A percentile compares a stretch with the other conserved stretches of the same genome.
These are phyloP conservation scores for Mycena venus DNA, from an alignment of 768 basidiomycete genomes.

Conservation along the genomic window DNA sequence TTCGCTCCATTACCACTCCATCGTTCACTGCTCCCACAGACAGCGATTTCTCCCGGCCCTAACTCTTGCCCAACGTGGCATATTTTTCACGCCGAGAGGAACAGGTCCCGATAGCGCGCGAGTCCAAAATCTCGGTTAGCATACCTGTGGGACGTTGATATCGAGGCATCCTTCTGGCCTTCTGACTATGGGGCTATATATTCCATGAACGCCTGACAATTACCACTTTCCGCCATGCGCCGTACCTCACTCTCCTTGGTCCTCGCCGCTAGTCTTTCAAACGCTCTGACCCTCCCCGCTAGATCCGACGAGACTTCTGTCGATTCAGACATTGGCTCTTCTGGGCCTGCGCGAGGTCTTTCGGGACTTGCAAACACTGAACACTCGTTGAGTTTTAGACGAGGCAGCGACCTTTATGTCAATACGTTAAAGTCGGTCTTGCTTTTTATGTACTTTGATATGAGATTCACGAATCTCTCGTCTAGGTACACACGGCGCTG, in stretches of 20 bases:
- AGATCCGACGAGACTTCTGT: conserved; percentile 20
- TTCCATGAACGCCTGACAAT: not conserved
- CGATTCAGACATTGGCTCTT: not conserved
- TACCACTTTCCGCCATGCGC: conserved; percentile 13
- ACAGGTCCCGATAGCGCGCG: not conserved
- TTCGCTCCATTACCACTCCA: too few species aligned
- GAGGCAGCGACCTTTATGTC: not conserved
- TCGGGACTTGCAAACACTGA: conserved; percentile 21
- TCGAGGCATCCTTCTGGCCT: not conserved
- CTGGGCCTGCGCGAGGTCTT: conserved; percentile 12
- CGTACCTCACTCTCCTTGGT: not conserved
- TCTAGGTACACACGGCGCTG: conserved; percentile 10
- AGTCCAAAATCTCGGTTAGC: too few species aligned
- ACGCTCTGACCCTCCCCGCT: too few species aligned
- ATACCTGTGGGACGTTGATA: conserved; percentile 1
- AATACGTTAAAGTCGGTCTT: conserved; percentile 14
- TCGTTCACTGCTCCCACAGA: not conserved
- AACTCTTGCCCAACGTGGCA: not conserved
- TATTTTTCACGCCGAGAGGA: not conserved
- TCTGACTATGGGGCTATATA: not conserved
- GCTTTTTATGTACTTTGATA: not conserved
- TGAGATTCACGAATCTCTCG: not conserved
- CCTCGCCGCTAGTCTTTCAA: conserved; percentile 9
- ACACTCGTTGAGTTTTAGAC: conserved; percentile 14
- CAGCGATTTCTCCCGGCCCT: not conserved